Base-by-base conservation (phyloP, 2,329 filamentous ascomycete genomes). In the Hymenoscyphus occultus region DNA sequence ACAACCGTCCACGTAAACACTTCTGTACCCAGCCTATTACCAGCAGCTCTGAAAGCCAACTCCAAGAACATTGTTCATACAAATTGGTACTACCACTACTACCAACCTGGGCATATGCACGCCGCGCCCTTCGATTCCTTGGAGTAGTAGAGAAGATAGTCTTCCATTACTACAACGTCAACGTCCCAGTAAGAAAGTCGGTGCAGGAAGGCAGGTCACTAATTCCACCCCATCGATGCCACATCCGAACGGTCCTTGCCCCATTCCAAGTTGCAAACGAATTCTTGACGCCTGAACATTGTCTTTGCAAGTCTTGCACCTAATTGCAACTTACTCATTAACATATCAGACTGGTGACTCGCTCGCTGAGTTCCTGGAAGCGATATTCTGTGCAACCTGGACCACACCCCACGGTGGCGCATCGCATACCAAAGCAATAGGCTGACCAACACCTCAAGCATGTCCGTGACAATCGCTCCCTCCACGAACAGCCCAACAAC, bases 391-490 rank as follows among this genome's bases (percentile, higher is more conserved):
- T 51, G 45, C 45, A 51, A 51, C 45, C 16, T 48, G 6, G 9
- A 45, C 42, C 13, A 51, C 45, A 22, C 45, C 45, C 45, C 45
- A 19, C 45, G 45, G 45, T 51, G 45, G 45, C 45, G 45, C n/a
- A 57, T 39, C 28, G 54, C 54, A 56, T 51, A 51, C 45, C 16
- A 56, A 56, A 22, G 22, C 22, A 22, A 16, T 32, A 32, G 54
- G 28, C 54, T 19, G 28, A 39, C 54, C 54, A 57, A 31, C 16
- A 57, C 56, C n/a, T 22, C 35, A 13, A 60, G 14, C n/a, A 59
- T 65, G 42, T 58, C 67, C 31, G 68, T 67, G 57, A 62, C 70
- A 60, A 67, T 68, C 60, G 67, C 61, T 19, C 60, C 67, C 39
- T 63, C 65, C 12, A 65, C 64, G 12, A 66, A 68, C 16, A 71